Evolutionary conservation across 768 basidiomycete species (phyloP).

Genomic region (Agrocybe chaxingu): DNA sequence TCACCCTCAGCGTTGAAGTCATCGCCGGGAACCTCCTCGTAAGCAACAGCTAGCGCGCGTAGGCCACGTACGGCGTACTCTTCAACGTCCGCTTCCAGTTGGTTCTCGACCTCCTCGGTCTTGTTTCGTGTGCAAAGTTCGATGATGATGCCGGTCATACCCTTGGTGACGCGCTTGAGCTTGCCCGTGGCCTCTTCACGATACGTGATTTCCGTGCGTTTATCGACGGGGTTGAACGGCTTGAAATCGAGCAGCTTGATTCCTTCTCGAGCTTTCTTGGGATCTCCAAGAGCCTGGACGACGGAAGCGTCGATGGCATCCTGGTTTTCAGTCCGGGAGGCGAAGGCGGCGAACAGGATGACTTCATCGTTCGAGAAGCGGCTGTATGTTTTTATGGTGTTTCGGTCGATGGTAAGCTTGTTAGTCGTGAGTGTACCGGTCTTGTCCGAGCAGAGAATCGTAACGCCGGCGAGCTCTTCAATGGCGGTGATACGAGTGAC

Average conservation of each 20-base stretch:
- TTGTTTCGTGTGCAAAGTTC: slow-evolving; percentile 97
- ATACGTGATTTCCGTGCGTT: slow-evolving; percentile 98
- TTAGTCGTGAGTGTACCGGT: slow-evolving; percentile 98
- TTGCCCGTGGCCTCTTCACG: slow-evolving; percentile 88
- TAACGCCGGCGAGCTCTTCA: slow-evolving; percentile 97
- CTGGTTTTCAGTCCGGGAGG: slow-evolving; percentile 98
- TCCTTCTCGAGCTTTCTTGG: slow-evolving; percentile 73
- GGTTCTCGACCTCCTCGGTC: slow-evolving; percentile 86
- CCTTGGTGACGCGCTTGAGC: slow-evolving; percentile 98
- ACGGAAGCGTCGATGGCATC: slow-evolving; percentile 95
- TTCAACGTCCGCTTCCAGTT: slow-evolving; percentile 91
- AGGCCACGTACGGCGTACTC: slow-evolving; percentile 96
- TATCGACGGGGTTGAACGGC: slow-evolving; percentile 99
- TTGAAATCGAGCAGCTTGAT: slow-evolving; percentile 98
- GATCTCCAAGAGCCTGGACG: slow-evolving; percentile 72
- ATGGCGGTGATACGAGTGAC: slow-evolving; percentile 99
- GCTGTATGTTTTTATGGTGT: slow-evolving; percentile 88
- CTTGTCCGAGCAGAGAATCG: slow-evolving; percentile 98
- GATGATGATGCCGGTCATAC: slow-evolving; percentile 98
- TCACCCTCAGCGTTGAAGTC: slow-evolving; percentile 86
- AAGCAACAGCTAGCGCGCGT: slow-evolving; percentile 94
- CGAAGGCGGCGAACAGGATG: slow-evolving; percentile 91
- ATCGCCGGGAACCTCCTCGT: slow-evolving; percentile 86
- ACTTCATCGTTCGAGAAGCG: slow-evolving; percentile 87
- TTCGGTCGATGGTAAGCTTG: slow-evolving; percentile 96